These are phyloP conservation scores for Hypoxylon sp. DNA, from an alignment of 2,329 filamentous ascomycete species.

Conservation along the genomic window DNA sequence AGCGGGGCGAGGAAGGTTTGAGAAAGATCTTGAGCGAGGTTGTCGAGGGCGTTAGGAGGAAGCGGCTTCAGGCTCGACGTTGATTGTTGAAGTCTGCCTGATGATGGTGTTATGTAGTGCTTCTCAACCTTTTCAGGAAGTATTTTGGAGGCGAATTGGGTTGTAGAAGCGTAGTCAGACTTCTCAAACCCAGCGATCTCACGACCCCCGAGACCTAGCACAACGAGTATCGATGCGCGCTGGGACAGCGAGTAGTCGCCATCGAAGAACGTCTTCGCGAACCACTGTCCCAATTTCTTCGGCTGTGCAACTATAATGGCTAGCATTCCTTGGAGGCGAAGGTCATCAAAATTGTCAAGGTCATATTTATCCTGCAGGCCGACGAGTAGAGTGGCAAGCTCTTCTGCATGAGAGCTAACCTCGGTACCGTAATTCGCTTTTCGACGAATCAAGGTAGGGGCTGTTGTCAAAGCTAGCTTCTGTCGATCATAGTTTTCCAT, in stretches of 20 bases:
- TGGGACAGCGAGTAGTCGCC: slow-evolving; percentile 92
- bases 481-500: slow-evolving; percentile 88
- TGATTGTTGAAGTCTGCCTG: slow-evolving; percentile 38
- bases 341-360: slow-evolving; percentile 79
- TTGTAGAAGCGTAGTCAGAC: slow-evolving; percentile 61
- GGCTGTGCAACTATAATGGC: slow-evolving; percentile 83
- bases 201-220: slow-evolving; percentile 82
- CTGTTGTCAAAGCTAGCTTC: slow-evolving; percentile 80
- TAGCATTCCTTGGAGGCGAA: slow-evolving; percentile 83
- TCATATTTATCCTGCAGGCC: slow-evolving; percentile 89
- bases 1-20: slow-evolving; percentile 82
- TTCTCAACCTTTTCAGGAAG: slow-evolving; percentile 80
- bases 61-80: slow-evolving; percentile 62
- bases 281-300: slow-evolving; percentile 82
- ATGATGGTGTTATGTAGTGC: slow-evolving; percentile 66
- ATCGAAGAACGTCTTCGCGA: slow-evolving; percentile 86
- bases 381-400: slow-evolving; percentile 80
- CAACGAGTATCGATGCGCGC: slow-evolving; percentile 82
- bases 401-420: slow-evolving; percentile 83
- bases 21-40: slow-evolving; percentile 74
- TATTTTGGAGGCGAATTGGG: slow-evolving; percentile 81
- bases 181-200: slow-evolving; percentile 84
- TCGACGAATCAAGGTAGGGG: slow-evolving; percentile 83
- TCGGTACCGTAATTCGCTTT: slow-evolving; percentile 92
- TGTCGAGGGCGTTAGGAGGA: slow-evolving; percentile 71